Evolutionary conservation across 495 filamentous ascomycete genomes (phyloP), one percentile per base, ranked within the genome.

Genomic region (Talaromyces adpressus): DNA sequence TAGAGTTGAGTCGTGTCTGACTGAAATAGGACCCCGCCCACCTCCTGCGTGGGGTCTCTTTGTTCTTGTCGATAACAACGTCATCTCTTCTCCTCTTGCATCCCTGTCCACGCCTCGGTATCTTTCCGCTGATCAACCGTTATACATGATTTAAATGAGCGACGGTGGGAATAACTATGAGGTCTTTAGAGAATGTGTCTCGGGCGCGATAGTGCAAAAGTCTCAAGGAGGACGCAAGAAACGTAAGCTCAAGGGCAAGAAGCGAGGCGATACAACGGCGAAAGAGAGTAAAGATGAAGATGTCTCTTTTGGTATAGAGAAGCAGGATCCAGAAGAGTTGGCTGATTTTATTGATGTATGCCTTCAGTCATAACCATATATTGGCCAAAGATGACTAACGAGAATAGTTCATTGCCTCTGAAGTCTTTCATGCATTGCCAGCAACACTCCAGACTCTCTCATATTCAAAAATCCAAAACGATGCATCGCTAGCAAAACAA

Each of bases 321-420:
- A 68, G 39, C 67, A 74, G 4, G 81, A 85, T 67, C 83, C 84
- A 8, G 87, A 87, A 63, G 91, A 92, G 57, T 74, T 93, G 29
- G 82, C 80, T 52, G 91, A 93, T 6, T 94, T 93, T 70, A 85
- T 86, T 30, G 82, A 87, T 65, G 84, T 85, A 79, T 56, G 65
- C 65, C 2, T 30, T 1, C 12, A n/a, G 32, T 29, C 22, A n/a
- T n/a, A n/a, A 54, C 27, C 3, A 0, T 27, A 27, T 27, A 27
- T 4, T 27, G 3, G 1, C 27, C 27, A 45, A 51, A 34, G 61
- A 30, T n/a, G 36, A 25, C 59, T 25, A 63, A 63, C 57, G 57
- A 66, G 12, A 54, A 62, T 76, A 91, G 81, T 93, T 92, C 79
- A 81, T 93, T 63, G 85, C 89, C 12, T 71, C 75, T 27, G 84